Evolutionary conservation across 2,329 filamentous ascomycete genomes (phyloP).

Genomic region (Zelopaecilomyces penicillatus): DNA sequence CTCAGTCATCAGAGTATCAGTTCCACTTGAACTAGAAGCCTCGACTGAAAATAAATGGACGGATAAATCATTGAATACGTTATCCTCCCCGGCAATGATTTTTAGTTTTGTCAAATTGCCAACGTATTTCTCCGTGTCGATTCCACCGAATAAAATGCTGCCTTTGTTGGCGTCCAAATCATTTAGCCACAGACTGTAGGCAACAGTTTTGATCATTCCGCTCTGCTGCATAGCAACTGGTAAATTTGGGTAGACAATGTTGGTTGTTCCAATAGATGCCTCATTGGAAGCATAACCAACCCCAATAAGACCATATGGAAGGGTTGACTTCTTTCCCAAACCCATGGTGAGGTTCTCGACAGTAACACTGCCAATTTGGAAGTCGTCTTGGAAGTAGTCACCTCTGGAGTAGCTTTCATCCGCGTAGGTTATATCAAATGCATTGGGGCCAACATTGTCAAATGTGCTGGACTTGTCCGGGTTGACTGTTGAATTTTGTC

Average conservation of each 20-base stretch:
- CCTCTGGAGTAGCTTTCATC: slow-evolving; percentile 49
- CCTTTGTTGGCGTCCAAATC: slow-evolving; percentile 54
- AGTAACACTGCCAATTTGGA: slow-evolving; percentile 43
- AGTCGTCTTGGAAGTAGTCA: slow-evolving; percentile 50
- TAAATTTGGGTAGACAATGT: slow-evolving; percentile 45
- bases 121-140: slow-evolving; percentile 65
- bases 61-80: slow-evolving; percentile 37
- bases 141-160: slow-evolving; percentile 70
- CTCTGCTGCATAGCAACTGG: slow-evolving; percentile 56
- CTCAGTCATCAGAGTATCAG: slow-evolving; percentile 34
- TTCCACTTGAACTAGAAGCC: slow-evolving; percentile 41
- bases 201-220: slow-evolving; percentile 55
- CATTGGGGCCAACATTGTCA: slow-evolving; percentile 28
- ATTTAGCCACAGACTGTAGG: slow-evolving; percentile 64
- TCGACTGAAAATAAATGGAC: slow-evolving; percentile 40
- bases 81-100: slow-evolving; percentile 36
- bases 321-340: slow-evolving; percentile 44
- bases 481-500: slow-evolving; percentile 31
- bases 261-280: slow-evolving; percentile 26
- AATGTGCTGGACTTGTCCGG: slow-evolving; percentile 38
- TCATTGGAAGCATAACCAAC: slow-evolving; percentile 52
- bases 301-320: slow-evolving; percentile 50
- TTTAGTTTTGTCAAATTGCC: slow-evolving; percentile 55
- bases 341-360: slow-evolving; percentile 53
- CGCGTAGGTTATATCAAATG: slow-evolving; percentile 54